These are phyloP conservation scores for Balansia obtecta DNA, from an alignment of 2,329 filamentous ascomycete genomes.

Conservation along the genomic window DNA sequence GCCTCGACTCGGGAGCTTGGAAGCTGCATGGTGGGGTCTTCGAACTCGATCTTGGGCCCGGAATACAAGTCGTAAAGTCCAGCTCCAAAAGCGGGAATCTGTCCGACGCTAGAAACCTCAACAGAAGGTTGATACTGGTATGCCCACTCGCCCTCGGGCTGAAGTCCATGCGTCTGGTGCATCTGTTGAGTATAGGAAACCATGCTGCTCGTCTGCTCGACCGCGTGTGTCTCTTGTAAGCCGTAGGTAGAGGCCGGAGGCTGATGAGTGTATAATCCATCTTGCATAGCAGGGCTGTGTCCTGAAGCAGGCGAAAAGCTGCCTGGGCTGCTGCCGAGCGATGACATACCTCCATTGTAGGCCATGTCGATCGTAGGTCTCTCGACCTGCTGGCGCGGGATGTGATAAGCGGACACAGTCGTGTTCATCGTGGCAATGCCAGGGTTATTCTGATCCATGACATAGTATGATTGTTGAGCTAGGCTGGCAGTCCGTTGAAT, in stretches of 20 bases:
- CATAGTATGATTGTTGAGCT: slow-evolving; percentile 38
- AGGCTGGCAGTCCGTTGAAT: slow-evolving; percentile 36
- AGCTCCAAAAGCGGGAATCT: slow-evolving; percentile 35
- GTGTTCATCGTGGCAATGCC: slow-evolving; percentile 50
- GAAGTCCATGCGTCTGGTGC: slow-evolving; percentile 26
- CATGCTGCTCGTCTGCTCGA: slow-evolving; percentile 30
- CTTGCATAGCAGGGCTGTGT: slow-evolving; percentile 41
- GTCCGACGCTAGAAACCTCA: slow-evolving; percentile 42
- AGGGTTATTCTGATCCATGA: slow-evolving; percentile 49
- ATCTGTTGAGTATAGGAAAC: slow-evolving; percentile 31
- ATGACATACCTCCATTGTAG: slow-evolving; percentile 34
- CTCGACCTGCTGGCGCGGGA: slow-evolving; percentile 36
- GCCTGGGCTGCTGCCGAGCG: slow-evolving; percentile 46
- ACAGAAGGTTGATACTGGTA: slow-evolving; percentile 46
- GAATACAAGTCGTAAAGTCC: slow-evolving; percentile 41
- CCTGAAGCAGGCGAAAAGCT: slow-evolving; percentile 44
- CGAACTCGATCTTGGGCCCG: slow-evolving; percentile 42
- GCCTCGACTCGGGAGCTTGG: slow-evolving; percentile 45
- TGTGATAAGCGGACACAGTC: slow-evolving; percentile 38
- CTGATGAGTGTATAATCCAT: slow-evolving; percentile 46
- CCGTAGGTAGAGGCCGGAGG: slow-evolving; percentile 35
- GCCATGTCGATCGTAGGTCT: slow-evolving; percentile 36
- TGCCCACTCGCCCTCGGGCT: slow-evolving; percentile 37
- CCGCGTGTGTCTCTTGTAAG: slow-evolving; percentile 33
- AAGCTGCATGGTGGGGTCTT: slow-evolving; percentile 45